Evolutionary conservation across 1,284 basidiomycete species (phyloP), one percentile per base, ranked within the genome.

Genomic region (Albatrellus sp.): DNA sequence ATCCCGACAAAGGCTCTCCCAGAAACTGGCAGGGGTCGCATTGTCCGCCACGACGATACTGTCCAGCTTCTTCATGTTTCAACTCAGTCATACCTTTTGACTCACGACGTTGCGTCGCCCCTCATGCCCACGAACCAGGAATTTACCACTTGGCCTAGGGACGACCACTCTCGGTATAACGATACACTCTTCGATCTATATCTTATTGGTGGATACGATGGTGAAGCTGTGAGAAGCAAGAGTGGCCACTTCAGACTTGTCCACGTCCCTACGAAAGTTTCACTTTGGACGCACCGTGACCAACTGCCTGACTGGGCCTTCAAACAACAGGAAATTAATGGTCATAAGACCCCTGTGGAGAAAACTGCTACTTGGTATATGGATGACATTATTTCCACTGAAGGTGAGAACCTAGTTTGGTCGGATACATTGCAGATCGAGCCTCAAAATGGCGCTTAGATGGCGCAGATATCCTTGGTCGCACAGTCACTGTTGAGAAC

Each of bases 111-210:
- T 47, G 96, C 96, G 0, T 96, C 91, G 2, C 89, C 96, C 2
- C 75, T 93, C 43, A 96, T 93, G 85, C 80, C 94, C 8, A 98
- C 96, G 34, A 98, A 98, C 63, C 91, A 97, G 61, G 96, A 99
- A 63, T 93, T 98, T 62, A 99, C 93, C 2, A 94, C 92, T 1
- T 82, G 81, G 75, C 62, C 79, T 10, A 80, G 75, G 53, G 80
- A 85, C 50, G 80, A 89, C 52, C 65, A 75, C 47, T 69, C 73
- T 4, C 73, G 83, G 34, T 73, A 84, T 59, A 89, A 92, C 54
- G 92, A 96, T 50, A 96, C 91, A 0, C 68, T 89, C 12, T 97
- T 96, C 74, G 69, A 77, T 55, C 57, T 97, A 16, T 61, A 74
- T 10, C 68, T 97, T 34, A 66, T 73, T 37, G 87, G 91, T 41